Evolutionary conservation across 2,329 filamentous ascomycete species (phyloP), one percentile per base, ranked within the genome.

Genomic region (Lachnellula hyalina): DNA sequence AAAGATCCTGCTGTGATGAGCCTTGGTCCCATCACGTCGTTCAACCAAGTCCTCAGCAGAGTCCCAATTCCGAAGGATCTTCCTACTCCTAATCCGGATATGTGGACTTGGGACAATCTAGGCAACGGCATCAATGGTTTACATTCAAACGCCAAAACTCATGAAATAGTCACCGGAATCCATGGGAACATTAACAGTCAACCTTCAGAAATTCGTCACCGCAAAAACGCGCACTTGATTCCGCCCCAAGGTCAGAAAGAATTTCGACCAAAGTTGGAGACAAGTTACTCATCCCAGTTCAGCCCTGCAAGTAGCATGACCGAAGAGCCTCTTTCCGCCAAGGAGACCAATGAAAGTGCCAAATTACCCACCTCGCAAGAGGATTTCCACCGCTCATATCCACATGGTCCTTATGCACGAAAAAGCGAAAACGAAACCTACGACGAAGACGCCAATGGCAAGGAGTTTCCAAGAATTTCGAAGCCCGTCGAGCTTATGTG

Each of bases 401-500:
- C 62, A 14, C 63, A 61, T 32, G 64, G 63, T 11, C 50, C 55
- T 23, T 61, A 62, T 17, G 51, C 52, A 14, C 55, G 49, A 17
- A 58, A 57, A 38, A 40, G 63, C n/a, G 67, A 65, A 50, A 66
- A 65, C 49, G 58, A 49, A 19, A 61, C 64, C 11, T 68, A 70
- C 44, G 63, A 54, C 4, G 67, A 70, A 55, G 64, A 70, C 47
- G 52, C 62, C n/a, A 49, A 62, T 14, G 54, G 42, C 6, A 63
- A 64, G 44, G 41, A 54, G 25, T 83, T 77, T 57, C 81, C 80
- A 1, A 75, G 81, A 1, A 77, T 85, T 55, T 81, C 80, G 21
- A 78, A 75, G 55, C 76, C 80, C 0, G 75, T 85, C 12, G 78
- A 84, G 64, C 70, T 83, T 25, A 77, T 86, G 65, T 74, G 77